These are phyloP conservation scores for Diaporthe eres DNA, from an alignment of 2,329 filamentous ascomycete genomes.

Conservation along the genomic window DNA sequence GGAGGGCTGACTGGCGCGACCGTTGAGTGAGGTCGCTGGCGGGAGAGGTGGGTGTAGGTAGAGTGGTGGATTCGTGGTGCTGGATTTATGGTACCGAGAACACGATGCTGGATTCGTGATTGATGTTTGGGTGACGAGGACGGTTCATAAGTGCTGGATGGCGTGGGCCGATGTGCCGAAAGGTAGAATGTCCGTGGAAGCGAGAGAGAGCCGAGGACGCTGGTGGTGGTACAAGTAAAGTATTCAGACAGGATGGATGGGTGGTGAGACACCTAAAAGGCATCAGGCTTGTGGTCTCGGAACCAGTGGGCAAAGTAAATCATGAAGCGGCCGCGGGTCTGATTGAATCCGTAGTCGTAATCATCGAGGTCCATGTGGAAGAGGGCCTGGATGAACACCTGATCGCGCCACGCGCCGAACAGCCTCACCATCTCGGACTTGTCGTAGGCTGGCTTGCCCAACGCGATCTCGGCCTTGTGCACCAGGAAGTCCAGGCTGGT, in stretches of 20 bases:
- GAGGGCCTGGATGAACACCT: background rate
- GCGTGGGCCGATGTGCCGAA: background rate
- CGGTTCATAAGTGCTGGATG: background rate
- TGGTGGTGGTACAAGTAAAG: background rate
- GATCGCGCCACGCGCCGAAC: background rate
- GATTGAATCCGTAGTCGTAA: rapidly evolving
- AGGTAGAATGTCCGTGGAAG: background rate
- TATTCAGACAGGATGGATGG: background rate
- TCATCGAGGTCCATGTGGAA: background rate
- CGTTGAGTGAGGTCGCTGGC: background rate
- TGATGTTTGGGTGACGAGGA: background rate
- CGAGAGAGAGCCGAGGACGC: background rate
- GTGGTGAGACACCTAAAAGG: background rate
- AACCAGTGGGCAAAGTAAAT: background rate
- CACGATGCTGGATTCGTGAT: background rate
- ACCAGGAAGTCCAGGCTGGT: background rate
- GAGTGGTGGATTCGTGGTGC: background rate
- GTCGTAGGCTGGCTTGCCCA: background rate
- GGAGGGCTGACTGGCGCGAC: too few species aligned
- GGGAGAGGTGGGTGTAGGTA: background rate
- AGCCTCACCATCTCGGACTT: background rate
- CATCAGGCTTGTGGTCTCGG: rapidly evolving
- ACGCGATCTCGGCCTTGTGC: rapidly evolving
- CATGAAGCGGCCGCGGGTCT: too few species aligned
- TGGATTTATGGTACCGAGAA: background rate